A percentile compares a stretch with the other conserved stretches of the same genome.
These are phyloP conservation scores for Alternaria triticina DNA, from an alignment of 2,329 filamentous ascomycete genomes.

Conservation along the genomic window DNA sequence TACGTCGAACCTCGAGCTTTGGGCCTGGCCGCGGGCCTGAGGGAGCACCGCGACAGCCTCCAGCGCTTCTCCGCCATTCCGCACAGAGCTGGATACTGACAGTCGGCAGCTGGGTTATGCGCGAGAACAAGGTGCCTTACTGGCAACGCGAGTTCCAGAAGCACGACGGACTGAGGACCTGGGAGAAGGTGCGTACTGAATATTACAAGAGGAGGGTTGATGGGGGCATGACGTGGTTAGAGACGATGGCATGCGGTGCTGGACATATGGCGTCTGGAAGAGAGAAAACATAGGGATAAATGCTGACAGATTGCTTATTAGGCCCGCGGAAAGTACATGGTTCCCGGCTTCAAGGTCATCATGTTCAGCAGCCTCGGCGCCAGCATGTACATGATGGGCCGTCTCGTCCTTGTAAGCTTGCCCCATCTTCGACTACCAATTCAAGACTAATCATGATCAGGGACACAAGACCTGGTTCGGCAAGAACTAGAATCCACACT, in stretches of 20 bases:
- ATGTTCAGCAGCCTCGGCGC: constrained; percentile 68
- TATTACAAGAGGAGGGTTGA: constrained; percentile 13
- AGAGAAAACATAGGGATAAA: neutral
- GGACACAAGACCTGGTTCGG: constrained; percentile 80
- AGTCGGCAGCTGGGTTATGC: constrained; percentile 61
- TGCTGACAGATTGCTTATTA: constrained; percentile 54
- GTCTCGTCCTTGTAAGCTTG: constrained; percentile 64
- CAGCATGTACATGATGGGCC: constrained; percentile 75
- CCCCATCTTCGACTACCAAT: too few relatives aligned
- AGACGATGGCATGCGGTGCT: neutral
- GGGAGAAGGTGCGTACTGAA: constrained; percentile 72
- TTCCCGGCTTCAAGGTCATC: constrained; percentile 72
- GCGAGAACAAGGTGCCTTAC: constrained; percentile 76
- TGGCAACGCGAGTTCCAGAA: constrained; percentile 78
- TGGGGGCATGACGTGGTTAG: neutral
- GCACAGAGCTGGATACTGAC: constrained; percentile 36
- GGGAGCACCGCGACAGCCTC: constrained; percentile 15
- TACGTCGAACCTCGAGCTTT: constrained; percentile 40
- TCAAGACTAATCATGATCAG: constrained; percentile 19
- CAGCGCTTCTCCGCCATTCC: constrained; percentile 14
- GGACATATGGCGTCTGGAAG: neutral
- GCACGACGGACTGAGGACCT: constrained; percentile 74
- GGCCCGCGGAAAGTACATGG: constrained; percentile 68
- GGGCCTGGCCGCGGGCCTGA: constrained; percentile 4
- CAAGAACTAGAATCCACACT: constrained; percentile 39